A percentile compares a stretch with the other conserved stretches of the same genome.
phyloP scores from a whole-genome alignment of 768 basidiomycete species.

The Psilocybe tampanensis region DNA sequence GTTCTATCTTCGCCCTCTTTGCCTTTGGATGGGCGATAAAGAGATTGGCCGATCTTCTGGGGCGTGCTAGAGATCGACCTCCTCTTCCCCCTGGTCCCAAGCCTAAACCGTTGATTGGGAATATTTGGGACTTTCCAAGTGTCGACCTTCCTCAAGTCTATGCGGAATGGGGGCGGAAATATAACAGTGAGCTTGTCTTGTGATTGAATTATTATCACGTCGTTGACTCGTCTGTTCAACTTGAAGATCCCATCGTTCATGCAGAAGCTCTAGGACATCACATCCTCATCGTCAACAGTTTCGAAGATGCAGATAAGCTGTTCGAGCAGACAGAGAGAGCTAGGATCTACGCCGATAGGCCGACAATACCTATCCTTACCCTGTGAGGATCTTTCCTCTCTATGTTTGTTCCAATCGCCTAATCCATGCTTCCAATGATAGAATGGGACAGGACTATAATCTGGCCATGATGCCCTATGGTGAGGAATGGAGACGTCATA shows the following conservation, averaged over 20 bases:
- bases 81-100: constrained; percentile 10
- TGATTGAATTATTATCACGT: background rate
- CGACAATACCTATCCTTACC: background rate
- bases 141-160: background rate
- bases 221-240: too few species aligned
- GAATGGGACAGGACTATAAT: background rate
- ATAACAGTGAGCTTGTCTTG: constrained; percentile 1
- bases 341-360: constrained; percentile 4
- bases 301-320: constrained; percentile 11
- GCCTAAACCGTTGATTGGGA: constrained; percentile 9
- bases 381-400: background rate
- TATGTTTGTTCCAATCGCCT: background rate
- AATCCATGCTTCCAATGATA: background rate
- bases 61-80: background rate
- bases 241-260: constrained; percentile 16
- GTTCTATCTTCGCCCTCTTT: too few species aligned
- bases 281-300: constrained; percentile 15
- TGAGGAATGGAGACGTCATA: constrained; percentile 3
- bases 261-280: constrained; percentile 15
- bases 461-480: constrained; percentile 7
- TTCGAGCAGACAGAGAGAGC: constrained; percentile 1
- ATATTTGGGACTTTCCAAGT: constrained; percentile 4
- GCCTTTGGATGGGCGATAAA: too few species aligned
- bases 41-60: too few species aligned
- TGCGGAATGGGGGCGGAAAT: constrained; percentile 9